Base-by-base conservation (phyloP, 2,329 filamentous ascomycete genomes). In the Hypoxylon rubiginosum region DNA sequence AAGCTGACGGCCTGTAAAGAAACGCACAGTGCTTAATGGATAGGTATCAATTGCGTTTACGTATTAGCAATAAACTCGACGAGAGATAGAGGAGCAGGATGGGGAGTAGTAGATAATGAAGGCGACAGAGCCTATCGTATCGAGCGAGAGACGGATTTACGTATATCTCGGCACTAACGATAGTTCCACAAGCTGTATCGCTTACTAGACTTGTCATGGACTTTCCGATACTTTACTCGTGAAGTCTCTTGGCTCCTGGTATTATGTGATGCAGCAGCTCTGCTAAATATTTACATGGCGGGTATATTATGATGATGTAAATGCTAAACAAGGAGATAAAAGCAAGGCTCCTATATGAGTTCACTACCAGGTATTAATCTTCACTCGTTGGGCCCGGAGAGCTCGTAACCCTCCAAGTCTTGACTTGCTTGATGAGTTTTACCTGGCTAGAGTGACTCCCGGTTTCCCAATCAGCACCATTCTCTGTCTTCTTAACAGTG, bases 391-490 rank as follows among this genome's bases (percentile, higher is more conserved):
- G 49, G 19, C 24, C 48, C 3, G 51, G 52, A 17, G 59, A 57
- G 28, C 52, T 62, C 36, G 59, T 62, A 19, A 62, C 59, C 9
- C 39, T 36, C 59, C 59, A 62, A 21, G 50, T 62, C 46, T 57
- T 62, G 28, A 57, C 53, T 21, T 62, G 59, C 28, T 62, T 62
- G 19, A 62, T 62, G 19, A 62, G 59, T 17, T 62, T 62, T 9
- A 34, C 36, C 52, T 62, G 59, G n/a, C 59, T 62, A 28, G 59
- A 56, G 9, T 46, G 59, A 26, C 59, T 62, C 21, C 34, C 48
- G 15, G 52, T 53, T 52, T 62, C 59, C 59, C 59, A 62, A 21
- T 62, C 53, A 4, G 24, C 36, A 1, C 28, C 21, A 9, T 24
- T 39, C 10, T 41, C 32, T 30, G 52, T 7, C 21, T 46, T 52